A percentile compares a stretch with the other conserved stretches of the same genome.
Conservation (phyloP, 306 rosid species). For the Astragalus membranaceus region DNA sequence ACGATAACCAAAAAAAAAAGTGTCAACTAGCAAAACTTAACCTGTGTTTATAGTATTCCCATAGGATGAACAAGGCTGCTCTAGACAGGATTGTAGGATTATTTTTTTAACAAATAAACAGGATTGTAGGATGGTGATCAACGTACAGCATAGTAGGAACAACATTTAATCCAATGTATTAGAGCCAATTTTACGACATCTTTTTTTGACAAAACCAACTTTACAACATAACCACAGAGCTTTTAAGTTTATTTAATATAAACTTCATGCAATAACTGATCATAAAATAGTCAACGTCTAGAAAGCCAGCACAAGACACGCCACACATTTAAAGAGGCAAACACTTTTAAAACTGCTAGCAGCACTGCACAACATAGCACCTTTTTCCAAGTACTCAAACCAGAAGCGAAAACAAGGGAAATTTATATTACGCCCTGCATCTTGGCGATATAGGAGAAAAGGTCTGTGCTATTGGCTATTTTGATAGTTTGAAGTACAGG, state of each 20-base stretch:
- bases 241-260: not conserved
- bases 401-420: conserved; percentile 7
- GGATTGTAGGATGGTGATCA: too few relatives aligned
- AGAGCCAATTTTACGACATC: not conserved
- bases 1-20: too few relatives aligned
- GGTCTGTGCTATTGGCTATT: conserved; percentile 19
- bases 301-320: conserved; percentile 3
- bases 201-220: too few relatives aligned
- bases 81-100: too few relatives aligned
- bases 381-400: conserved; percentile 21
- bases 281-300: not conserved
- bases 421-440: not conserved
- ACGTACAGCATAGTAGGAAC: not conserved
- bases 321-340: conserved; percentile 11
- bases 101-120: too few relatives aligned
- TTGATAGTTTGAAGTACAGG: conserved; percentile 64
- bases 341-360: not conserved
- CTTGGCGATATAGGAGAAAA: conserved; percentile 2
- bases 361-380: conserved; percentile 21
- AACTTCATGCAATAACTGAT: not conserved
- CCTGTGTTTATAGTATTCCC: too few relatives aligned
- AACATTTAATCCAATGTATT: not conserved
- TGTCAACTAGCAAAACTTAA: too few relatives aligned
- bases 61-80: too few relatives aligned
- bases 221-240: not conserved